Conservation (phyloP, 2,329 filamentous ascomycete genomes). For the Fusarium coffeatum region DNA sequence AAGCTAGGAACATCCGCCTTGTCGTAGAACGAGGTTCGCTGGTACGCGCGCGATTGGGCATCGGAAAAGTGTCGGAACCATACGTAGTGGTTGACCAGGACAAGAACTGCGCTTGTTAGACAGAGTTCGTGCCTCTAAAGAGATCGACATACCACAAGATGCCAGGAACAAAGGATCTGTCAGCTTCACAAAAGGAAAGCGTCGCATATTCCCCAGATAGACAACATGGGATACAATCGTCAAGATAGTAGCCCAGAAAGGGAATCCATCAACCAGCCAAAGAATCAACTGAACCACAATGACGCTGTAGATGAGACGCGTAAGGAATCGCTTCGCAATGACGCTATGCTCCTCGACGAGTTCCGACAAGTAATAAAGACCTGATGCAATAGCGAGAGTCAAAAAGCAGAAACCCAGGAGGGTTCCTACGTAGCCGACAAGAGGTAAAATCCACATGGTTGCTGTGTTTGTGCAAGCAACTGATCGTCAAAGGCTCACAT, state of each 20-base stretch:
- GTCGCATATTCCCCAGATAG: slow-evolving; percentile 86
- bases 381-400: slow-evolving; percentile 96
- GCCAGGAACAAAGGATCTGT: slow-evolving; percentile 86
- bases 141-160: slow-evolving; percentile 75
- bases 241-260: slow-evolving; percentile 77
- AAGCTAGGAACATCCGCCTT: slow-evolving; percentile 78
- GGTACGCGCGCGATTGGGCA: slow-evolving; percentile 67
- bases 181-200: slow-evolving; percentile 82
- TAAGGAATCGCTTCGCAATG: slow-evolving; percentile 86
- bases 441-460: slow-evolving; percentile 93
- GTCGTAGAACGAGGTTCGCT: slow-evolving; percentile 72
- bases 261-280: slow-evolving; percentile 86
- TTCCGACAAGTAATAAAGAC: slow-evolving; percentile 97
- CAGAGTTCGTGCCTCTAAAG: accelerated
- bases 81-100: slow-evolving; percentile 89
- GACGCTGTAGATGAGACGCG: slow-evolving; percentile 84
- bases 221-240: slow-evolving; percentile 84
- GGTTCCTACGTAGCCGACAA: slow-evolving; percentile 90
- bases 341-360: slow-evolving; percentile 98
- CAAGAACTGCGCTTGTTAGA: slow-evolving; percentile 68
- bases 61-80: slow-evolving; percentile 95
- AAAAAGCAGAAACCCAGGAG: slow-evolving; percentile 92
- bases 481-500: slow-evolving; percentile 38
- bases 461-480: slow-evolving; percentile 32
- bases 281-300: slow-evolving; percentile 80